Evolutionary conservation across 1,139 yeast genomes (phyloP).

Genomic region (Geotrichum australiense): DNA sequence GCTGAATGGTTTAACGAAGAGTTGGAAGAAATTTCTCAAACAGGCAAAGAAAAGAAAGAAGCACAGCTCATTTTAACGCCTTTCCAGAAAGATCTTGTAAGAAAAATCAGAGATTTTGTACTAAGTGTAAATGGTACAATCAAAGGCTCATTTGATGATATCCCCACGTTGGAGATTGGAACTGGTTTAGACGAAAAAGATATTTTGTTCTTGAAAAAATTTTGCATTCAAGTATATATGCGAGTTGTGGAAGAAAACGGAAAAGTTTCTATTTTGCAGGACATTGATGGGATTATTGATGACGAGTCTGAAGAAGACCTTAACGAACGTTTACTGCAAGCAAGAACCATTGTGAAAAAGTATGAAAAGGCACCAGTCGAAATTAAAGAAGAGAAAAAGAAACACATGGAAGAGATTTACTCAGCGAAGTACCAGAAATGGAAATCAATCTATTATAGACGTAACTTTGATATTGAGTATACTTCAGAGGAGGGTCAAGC

Average conservation of each 20-base stretch:
- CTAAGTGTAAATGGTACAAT: conserved; percentile 23
- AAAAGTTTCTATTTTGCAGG: conserved; percentile 36
- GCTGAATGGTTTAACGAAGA: conserved; percentile 87
- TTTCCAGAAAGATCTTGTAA: conserved; percentile 48
- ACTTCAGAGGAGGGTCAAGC: conserved; percentile 40
- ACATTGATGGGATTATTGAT: conserved; percentile 61
- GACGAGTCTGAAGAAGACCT: conserved; percentile 59
- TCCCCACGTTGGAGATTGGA: conserved; percentile 14
- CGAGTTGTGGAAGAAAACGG: conserved; percentile 24
- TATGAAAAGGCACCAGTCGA: conserved; percentile 68
- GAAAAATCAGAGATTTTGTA: conserved; percentile 27
- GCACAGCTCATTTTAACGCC: conserved; percentile 55
- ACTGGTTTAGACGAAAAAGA: conserved; percentile 24
- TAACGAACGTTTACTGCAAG: conserved; percentile 25
- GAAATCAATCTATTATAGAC: conserved; percentile 76
- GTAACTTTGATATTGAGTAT: conserved; percentile 60
- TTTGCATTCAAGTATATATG: conserved; percentile 26
- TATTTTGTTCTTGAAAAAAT: conserved; percentile 26
- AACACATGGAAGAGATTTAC: conserved; percentile 60
- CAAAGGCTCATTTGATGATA: conserved; percentile 15
- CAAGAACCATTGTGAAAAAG: conserved; percentile 38
- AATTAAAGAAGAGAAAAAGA: conserved; percentile 50
- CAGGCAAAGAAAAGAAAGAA: conserved; percentile 63
- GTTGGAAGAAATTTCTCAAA: conserved; percentile 67
- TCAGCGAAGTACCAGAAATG: conserved; percentile 68